phyloP scores from a whole-genome alignment of 345 rosid genomes.

The Kandelia obovata region DNA sequence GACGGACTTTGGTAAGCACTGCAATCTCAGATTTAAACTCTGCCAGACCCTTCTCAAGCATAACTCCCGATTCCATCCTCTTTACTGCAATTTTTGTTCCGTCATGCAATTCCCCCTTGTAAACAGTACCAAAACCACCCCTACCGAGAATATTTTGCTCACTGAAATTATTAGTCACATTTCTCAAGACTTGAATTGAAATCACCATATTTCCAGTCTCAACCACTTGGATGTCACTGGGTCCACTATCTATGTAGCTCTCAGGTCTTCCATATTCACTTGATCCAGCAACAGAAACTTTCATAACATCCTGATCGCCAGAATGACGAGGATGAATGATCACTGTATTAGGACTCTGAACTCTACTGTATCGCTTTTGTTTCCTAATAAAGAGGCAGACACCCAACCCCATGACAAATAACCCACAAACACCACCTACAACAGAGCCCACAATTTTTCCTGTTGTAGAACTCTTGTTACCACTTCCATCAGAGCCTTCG shows the following conservation, averaged over 20 bases:
- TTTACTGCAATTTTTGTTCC: conserved; percentile 1
- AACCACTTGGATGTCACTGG: background rate
- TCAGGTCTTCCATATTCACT: conserved; percentile 39
- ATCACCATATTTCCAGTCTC: conserved; percentile 1
- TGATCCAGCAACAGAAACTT: conserved; percentile 50
- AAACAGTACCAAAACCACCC: conserved; percentile 4
- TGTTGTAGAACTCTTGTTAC: conserved; percentile 28
- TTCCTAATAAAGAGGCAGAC: conserved; percentile 31
- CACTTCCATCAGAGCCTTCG: conserved; percentile 21
- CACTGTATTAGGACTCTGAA: conserved; percentile 56
- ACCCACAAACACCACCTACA: conserved; percentile 41
- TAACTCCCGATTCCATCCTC: background rate
- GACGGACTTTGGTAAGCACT: background rate
- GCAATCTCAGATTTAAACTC: conserved; percentile 1
- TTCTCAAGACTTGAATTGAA: background rate
- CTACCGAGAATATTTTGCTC: conserved; percentile 2
- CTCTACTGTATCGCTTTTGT: conserved; percentile 39
- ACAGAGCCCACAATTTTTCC: conserved; percentile 52
- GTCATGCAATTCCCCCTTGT: conserved; percentile 2
- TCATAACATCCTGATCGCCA: conserved; percentile 49
- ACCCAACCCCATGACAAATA: conserved; percentile 43
- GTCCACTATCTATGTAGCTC: conserved; percentile 29
- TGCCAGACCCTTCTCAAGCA: background rate
- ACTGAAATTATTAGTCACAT: conserved; percentile 4
- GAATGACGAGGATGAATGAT: conserved; percentile 59